Evolutionary conservation across 108 stramenopile species (phyloP), one percentile per base, ranked within the genome.

Genomic region (Fistulifera pelliculosa): DNA sequence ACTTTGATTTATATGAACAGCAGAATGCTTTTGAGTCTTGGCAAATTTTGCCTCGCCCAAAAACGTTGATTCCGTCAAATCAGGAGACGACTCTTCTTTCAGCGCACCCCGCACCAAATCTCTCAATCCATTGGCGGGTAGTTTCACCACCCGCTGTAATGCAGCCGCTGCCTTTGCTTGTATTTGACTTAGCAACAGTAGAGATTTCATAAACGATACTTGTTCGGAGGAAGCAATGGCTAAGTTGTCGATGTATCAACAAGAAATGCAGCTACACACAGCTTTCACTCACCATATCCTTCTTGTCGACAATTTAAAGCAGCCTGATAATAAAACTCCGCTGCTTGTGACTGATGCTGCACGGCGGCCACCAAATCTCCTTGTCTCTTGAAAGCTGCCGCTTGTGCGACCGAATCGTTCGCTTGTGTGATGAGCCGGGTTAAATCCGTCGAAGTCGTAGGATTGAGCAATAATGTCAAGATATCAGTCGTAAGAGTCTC

Each of bases 61-160:
- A 56, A 91, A 91, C 24, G 68, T 76, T 11, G 89, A 91, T 26
- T 87, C 83, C 26, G 83, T 84, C 21, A 91, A 75, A 62, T 91
- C 89, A 26, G 60, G 84, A 27, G 64, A 61, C 51, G 76, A 64
- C 59, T 73, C 42, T 41, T 64, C 45, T 48, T 68, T 72, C 60
- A 85, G 59, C 40, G 84, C 88, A 27, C 81, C 82, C 21, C 89
- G 80, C 1, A 91, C 83, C 53, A 76, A 74, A 38, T 79, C 77
- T 28, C 89, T 69, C 15, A 91, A 49, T 41, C 89, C 75, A 35
- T 18, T 38, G n/a, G 41, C 19, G 1, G 14, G 40, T 42, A 66
- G 58, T 43, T 67, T 69, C 2, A 72, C 47, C 0, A 70, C 56
- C 1, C 54, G 38, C 41, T 71, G 71, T 2, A 73, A 47, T 31